Base-by-base conservation (phyloP, 441 rosid genomes). In the Raphanus hybrid region DNA sequence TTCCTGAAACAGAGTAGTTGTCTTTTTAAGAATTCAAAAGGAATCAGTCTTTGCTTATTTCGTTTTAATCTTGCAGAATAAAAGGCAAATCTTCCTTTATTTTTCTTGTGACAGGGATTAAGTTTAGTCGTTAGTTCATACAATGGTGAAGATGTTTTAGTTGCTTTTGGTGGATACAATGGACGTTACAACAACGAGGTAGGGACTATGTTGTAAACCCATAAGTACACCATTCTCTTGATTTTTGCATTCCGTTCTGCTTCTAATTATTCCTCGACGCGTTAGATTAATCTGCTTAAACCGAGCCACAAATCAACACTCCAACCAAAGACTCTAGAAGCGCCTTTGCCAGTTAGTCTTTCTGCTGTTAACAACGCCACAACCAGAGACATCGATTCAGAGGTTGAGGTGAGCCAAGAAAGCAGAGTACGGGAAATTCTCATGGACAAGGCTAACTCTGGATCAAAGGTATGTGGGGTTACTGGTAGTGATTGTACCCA, bases 111-210 rank as follows among this genome's bases (percentile, higher is more conserved):
- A 79, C 82, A 96, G 99, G 99, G 98, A 67, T 84, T 92, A 85
- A 92, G 93, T 87, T 83, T 94, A 82, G 90, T 84, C 43, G 89
- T 90, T 75, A 88, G 95, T 80, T 89, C 98, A 77, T 84, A 81
- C 70, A 83, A 73, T 67, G 96, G 98, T 18, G 97, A 96, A 83
- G 98, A 91, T 84, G 73, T 96, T 59, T 80, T 96, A 58, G 85
- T 94, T 67, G 82, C 97, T 48, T 96, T 96, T 85, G 95, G 94
- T 69, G 99, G 99, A 79, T 96, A 96, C 74, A 90, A 96, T 80
- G 97, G 99, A 35, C 98, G 82, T 69, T 96, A 96, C 77, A 96
- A 84, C 87, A 90, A 78, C 78, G 98, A 94, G 89, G 99, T 96
- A 84, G 12, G 63, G 70, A 78, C 65, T 75, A 14, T 81, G 68